Base-by-base conservation (phyloP, 2,329 filamentous ascomycete genomes). In the Botrytis galanthina region DNA sequence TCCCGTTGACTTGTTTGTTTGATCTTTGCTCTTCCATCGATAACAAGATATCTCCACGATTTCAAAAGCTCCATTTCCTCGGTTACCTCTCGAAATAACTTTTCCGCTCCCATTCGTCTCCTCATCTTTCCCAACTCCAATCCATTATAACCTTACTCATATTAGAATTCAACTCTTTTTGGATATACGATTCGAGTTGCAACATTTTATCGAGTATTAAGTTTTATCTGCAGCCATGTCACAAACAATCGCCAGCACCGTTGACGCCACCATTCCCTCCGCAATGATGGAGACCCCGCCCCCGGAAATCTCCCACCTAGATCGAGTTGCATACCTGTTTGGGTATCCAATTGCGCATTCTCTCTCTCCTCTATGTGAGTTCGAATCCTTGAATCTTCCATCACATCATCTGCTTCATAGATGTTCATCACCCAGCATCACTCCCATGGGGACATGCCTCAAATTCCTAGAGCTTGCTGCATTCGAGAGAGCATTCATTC, bases 311-410 rank as follows among this genome's bases (percentile, higher is more conserved):
- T 60, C 70, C 14, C 75, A 79, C 32, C 75, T 78, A 29, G 78
- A 78, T 42, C 68, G 67, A n/a, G 76, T 79, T 37, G 71, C 68
- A 70, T 89, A 87, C 78, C 85, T 90, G 39, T 89, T 89, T 76
- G 88, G 88, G 74, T 83, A 86, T 77, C 88, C 88, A 74, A 83
- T 90, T 75, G 79, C 85, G 8, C 84, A 87, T 51, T 89, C 87
- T 37, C 82, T 88, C 76, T 89, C 88, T 5, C 70, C 70, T 39
- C 70, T 72, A 29, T 72, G 70, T 72, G 42, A 72, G 70, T 68
- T 46, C 44, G 10, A 20, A 67, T 57, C 29, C 12, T 51, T 57
- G 16, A 67, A 9, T 16, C 35, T 54, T 66, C 10, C 37, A 18
- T 32, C 29, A 66, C 22, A 54, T 42, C 44, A 32, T 6, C n/a